A percentile compares a stretch with the other conserved stretches of the same genome.
Conservation (phyloP, 306 rosid genomes). For the Alnus rubra region DNA sequence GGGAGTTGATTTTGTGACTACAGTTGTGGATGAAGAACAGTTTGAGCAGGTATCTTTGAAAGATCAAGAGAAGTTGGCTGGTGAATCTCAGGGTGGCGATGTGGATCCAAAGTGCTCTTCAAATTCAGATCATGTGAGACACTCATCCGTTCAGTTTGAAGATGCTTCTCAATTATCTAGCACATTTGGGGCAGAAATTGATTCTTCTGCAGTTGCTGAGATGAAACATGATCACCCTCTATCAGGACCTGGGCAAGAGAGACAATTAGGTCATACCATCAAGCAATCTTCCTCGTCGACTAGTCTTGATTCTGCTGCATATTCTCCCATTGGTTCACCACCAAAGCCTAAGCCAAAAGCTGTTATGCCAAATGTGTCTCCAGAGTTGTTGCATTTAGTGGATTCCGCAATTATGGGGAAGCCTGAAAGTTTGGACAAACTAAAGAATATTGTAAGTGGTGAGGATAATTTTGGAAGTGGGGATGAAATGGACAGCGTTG, state of each 20-base stretch:
- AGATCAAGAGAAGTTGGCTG: constrained; percentile 57
- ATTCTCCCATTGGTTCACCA: constrained; percentile 64
- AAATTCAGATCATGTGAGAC: constrained; percentile 50
- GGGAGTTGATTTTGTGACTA: constrained; percentile 33
- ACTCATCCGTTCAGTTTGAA: constrained; percentile 43
- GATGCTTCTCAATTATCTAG: constrained; percentile 46
- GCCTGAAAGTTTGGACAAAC: constrained; percentile 82
- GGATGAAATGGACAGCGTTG: constrained; percentile 67
- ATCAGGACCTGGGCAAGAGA: constrained; percentile 47
- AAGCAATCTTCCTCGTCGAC: constrained; percentile 48
- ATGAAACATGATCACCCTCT: constrained; percentile 44
- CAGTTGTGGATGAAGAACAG: constrained; percentile 42
- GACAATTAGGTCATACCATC: constrained; percentile 39
- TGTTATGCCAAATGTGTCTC: constrained; percentile 66
- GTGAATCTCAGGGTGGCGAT: constrained; percentile 24
- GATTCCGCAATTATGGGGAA: constrained; percentile 99
- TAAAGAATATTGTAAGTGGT: constrained; percentile 88
- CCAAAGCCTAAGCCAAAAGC: constrained; percentile 58
- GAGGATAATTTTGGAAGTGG: constrained; percentile 67
- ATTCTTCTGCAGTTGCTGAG: constrained; percentile 49
- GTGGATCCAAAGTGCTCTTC: constrained; percentile 44
- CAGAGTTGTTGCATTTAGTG: constrained; percentile 89
- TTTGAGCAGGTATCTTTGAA: constrained; percentile 75
- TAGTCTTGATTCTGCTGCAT: constrained; percentile 56
- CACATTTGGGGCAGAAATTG: constrained; percentile 36